Percentiles rank a stretch among this genome's conserved stretches.
These are phyloP conservation scores for Camelina sativa DNA, from an alignment of 345 rosid species.

Conservation along the genomic window DNA sequence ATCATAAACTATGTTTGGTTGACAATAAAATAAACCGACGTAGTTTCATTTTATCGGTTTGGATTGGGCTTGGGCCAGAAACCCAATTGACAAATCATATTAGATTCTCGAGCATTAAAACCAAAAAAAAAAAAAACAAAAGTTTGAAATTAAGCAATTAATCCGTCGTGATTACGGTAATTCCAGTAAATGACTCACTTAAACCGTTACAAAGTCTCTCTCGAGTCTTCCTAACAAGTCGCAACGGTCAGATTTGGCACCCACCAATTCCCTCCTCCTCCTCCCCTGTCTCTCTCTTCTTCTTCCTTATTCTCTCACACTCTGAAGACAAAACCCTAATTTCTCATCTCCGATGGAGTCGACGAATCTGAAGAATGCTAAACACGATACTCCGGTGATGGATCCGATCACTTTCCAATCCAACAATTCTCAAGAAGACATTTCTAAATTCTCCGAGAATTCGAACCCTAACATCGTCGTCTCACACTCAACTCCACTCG, in stretches of 20 bases:
- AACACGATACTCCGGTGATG: conserved; percentile 51
- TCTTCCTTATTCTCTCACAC: background rate
- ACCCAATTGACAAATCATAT: background rate
- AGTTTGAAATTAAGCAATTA: conserved; percentile 5
- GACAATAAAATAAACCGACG: background rate
- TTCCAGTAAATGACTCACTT: conserved; percentile 15
- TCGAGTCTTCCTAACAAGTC: conserved; percentile 26
- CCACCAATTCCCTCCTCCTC: conserved; percentile 10
- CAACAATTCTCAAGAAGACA: conserved; percentile 47
- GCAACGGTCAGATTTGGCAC: conserved; percentile 35
- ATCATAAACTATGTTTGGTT: background rate
- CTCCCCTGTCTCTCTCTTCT: background rate
- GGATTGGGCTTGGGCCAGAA: conserved; percentile 25
- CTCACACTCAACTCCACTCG: conserved; percentile 46
- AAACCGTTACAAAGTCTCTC: conserved; percentile 37
- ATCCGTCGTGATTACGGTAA: conserved; percentile 26
- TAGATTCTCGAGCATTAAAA: background rate
- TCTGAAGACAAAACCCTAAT: conserved; percentile 23
- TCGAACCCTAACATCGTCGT: conserved; percentile 64
- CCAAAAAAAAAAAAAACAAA: too few relatives aligned
- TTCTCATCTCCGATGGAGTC: conserved; percentile 53
- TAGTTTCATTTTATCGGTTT: background rate
- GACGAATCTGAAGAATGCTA: conserved; percentile 37
- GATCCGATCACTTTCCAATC: conserved; percentile 49
- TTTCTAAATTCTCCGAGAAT: conserved; percentile 57